Base-by-base conservation (phyloP, 768 basidiomycete genomes). In the Boletus insuetus region DNA sequence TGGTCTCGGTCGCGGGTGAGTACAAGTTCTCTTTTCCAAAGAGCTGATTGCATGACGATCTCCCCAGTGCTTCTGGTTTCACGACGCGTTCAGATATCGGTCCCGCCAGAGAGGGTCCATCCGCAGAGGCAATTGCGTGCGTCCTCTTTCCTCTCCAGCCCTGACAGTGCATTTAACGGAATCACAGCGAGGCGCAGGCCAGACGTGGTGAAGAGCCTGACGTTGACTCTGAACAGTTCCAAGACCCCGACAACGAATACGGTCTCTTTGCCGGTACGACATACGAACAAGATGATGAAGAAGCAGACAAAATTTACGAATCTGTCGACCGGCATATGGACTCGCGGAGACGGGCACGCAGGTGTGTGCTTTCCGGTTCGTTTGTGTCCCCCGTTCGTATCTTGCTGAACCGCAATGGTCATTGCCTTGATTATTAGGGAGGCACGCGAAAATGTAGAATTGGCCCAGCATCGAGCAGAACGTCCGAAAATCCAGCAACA, bases 31-130 rank as follows among this genome's bases (percentile, higher is more conserved):
- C 35, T 41, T 13, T 37, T 26, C 52, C n/a, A 35, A 17, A 39
- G 31, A 56, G 38, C 63, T 46, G 26, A 20, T 48, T 41, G 50
- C 38, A 7, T 54, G 51, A 66, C 49, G 48, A 58, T 17, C 7
- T 51, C 52, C 8, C 4, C 59, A 94, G 93, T 74, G 94, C 94
- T 47, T 96, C 94, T 44, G 94, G 94, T 55, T 98, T 98, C 74
- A 98, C 96, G 0, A 98, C 96, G 7, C 89, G 95, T 46, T 96
- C 94, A 40, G 97, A 98, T 85, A 98, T 99, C 55, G 97, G 97
- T 67, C 97, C 97, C 35, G 97, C 97, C 9, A 79, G 97, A 70
- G 95, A 97, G 66, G 94, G 93, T 0, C 94, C 95, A 0, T 91
- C 91, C 17, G 94, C 93, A 32, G 94, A 95, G 73, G 85, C 86